Evolutionary conservation across 768 basidiomycete species (phyloP), one percentile per base, ranked within the genome.

Genomic region (Sarcodon sp.): DNA sequence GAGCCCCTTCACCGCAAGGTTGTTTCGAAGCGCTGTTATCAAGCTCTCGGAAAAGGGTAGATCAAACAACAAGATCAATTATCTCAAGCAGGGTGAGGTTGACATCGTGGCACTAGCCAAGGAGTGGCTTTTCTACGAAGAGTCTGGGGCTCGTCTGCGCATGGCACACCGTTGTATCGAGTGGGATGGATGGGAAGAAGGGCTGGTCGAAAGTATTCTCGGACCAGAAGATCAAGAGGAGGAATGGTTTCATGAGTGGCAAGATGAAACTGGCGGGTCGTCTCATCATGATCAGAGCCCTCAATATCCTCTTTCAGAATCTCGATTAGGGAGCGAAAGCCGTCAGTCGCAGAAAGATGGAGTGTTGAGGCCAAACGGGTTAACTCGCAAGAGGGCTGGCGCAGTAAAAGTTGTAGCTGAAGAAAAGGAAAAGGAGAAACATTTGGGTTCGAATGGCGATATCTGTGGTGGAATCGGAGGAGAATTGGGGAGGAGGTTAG

Each of bases 141-240:
- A 72, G 3, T 57, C 72, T 12, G 83, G 88, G 4, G 69, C 73
- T 39, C 73, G 78, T 3, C 65, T 87, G 45, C 77, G 88, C 43
- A 71, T 81, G 64, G 85, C 83, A 3, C 87, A 91, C 61, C 79
- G 86, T 27, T 86, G 80, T 54, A 76, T 72, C 34, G 87, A 91
- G 59, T 90, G 87, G 87, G 87, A 90, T 54, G 88, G 87, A 2
- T 91, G 88, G 87, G 87, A 91, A 57, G 87, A 90, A 59, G 87
- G 86, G 0, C 68, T 91, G 13, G 75, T 84, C 1, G 77, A 79
- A 5, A 79, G 77, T 49, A 85, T 88, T 33, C 68, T 90, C 15
- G 86, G 85, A 1, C 73, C 79, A 0, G 80, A 77, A 54, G 84
- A 86, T 15, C 61, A 71, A 44, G 81, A 87, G 55, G 76, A 76